Base-by-base conservation (phyloP, 257 asterid species). In the Penstemon newberryi region DNA sequence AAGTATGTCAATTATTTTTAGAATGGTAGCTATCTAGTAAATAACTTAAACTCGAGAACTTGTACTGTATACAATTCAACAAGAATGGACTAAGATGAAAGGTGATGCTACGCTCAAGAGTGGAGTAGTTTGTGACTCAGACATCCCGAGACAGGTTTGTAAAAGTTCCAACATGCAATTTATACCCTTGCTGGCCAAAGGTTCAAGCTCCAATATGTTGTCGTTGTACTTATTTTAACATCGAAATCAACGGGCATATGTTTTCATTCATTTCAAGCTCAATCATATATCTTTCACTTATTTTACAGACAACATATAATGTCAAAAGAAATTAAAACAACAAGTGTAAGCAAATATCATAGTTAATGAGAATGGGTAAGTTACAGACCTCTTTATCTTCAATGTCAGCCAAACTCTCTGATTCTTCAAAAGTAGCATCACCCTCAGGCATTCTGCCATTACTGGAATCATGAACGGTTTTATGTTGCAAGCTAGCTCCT, bases 341-440 rank as follows among this genome's bases (percentile, higher is more conserved):
- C 39, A 67, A 50, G 33, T 11, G 63, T 13, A 61, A 37, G 51
- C 46, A 6, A 60, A 47, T 42, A 54, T 37, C 11, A 61, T 37
- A 39, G 10, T 50, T 56, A 63, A 19, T 8, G 52, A 57, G 75
- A 55, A 69, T 18, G 10, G 53, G 58, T 55, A 60, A 54, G 18
- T 69, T 58, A 65, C 70, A 71, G 59, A 85, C 97, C 96, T 92
- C 98, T 13, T 11, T 60, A 65, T 92, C 98, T 66, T 92, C 98
- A 57, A 87, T 84, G 73, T 92, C 98, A 4, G 96, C 84, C n/a
- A 89, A 83, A 60, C 61, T 89, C 53, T 81, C 95, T 3, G 95
- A 76, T 72, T 89, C 92, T 51, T 84, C 89, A n/a, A 61, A 40
- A 63, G 64, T 77, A 54, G 49, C 83, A 79, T 83, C 89, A 75